These are phyloP conservation scores for Betula pendula DNA, from an alignment of 306 rosid genomes.

Conservation along the genomic window DNA sequence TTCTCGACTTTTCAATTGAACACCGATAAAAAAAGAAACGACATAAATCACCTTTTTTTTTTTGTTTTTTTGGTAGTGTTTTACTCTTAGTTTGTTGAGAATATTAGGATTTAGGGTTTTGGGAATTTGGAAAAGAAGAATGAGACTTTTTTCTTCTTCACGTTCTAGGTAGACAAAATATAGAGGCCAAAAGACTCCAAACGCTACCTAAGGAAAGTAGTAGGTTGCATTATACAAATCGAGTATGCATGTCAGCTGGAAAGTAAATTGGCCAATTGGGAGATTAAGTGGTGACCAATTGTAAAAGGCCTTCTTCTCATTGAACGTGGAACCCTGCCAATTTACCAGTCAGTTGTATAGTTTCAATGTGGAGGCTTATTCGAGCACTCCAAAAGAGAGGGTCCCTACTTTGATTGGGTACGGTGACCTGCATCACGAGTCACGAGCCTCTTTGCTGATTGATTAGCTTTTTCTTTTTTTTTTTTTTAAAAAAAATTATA, in stretches of 20 bases:
- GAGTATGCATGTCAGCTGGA: background rate
- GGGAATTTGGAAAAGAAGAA: no score
- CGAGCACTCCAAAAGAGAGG: background rate
- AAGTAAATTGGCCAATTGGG: background rate
- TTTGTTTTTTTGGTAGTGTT: no score
- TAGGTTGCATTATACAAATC: background rate
- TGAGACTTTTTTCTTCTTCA: background rate
- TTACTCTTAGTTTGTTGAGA: no score
- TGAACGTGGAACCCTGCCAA: background rate
- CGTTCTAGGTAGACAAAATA: no score
- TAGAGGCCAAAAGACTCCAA: background rate
- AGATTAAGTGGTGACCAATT: background rate
- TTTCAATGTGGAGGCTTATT: background rate
- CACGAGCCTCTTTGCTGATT: background rate
- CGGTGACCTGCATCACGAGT: conserved; percentile 5
- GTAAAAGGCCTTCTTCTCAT: background rate
- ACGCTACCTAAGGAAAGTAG: background rate
- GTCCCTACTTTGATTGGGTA: background rate
- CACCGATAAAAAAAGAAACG: no score
- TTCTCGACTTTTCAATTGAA: no score
- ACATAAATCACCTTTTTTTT: no score
- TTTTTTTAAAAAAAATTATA: no score
- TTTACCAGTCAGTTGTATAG: background rate
- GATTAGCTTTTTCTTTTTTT: background rate
- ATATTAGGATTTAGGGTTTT: no score